phyloP scores from a whole-genome alignment of 75 land plant species.

The Cryptomeria japonica region DNA sequence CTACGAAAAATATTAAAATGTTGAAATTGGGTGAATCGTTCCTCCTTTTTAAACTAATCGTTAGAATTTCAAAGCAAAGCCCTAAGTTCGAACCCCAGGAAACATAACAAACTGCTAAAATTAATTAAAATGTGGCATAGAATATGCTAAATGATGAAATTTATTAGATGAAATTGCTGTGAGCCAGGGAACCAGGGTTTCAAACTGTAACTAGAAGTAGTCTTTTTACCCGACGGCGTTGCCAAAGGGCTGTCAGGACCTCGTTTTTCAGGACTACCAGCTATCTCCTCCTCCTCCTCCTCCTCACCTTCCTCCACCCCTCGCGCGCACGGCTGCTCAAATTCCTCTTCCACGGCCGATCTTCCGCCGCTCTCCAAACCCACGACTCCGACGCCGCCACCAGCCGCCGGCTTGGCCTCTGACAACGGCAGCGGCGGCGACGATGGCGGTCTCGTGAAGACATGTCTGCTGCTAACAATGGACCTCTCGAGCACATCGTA shows the following conservation, averaged over 20 bases:
- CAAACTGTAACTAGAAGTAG: background rate
- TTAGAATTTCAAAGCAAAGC: background rate
- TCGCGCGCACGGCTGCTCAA: constrained; percentile 16
- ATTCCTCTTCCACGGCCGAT: constrained; percentile 46
- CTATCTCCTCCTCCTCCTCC: background rate
- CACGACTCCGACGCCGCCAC: constrained; percentile 29
- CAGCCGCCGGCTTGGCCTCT: background rate
- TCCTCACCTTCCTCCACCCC: background rate
- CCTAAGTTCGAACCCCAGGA: background rate
- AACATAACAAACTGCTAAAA: background rate
- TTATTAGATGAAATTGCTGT: background rate
- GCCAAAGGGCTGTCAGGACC: background rate
- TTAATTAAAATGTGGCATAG: too few species aligned
- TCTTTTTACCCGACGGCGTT: background rate
- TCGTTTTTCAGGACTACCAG: constrained; percentile 4
- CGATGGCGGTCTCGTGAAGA: background rate
- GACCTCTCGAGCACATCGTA: constrained; percentile 18
- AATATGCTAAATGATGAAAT: too few species aligned
- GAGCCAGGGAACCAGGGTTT: background rate
- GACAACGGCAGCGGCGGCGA: background rate
- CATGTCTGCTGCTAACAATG: background rate
- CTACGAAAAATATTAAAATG: too few species aligned
- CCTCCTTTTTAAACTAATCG: too few species aligned
- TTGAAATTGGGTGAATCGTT: too few species aligned
- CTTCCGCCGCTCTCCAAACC: constrained; percentile 45